Conservation (phyloP, 768 basidiomycete species). For the Termitomyces bulborhizus region DNA sequence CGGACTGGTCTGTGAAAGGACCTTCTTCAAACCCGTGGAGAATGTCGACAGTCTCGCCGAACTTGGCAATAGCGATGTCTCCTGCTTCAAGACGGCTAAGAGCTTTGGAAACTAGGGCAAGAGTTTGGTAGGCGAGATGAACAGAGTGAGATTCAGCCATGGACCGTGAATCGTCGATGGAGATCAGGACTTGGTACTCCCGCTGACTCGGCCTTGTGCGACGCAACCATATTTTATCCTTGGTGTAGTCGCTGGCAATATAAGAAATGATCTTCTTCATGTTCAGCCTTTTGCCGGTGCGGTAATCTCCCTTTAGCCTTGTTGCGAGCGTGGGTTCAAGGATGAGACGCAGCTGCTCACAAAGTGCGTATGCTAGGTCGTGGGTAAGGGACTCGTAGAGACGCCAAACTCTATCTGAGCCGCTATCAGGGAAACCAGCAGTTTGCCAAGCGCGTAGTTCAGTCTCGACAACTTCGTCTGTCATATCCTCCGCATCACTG, state of each 20-base stretch:
- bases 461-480: slow-evolving; percentile 31
- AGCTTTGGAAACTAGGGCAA: slow-evolving; percentile 88
- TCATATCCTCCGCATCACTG: slow-evolving; percentile 27
- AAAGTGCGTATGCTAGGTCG: slow-evolving; percentile 85
- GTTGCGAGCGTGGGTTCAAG: slow-evolving; percentile 94
- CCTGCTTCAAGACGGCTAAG: slow-evolving; percentile 90
- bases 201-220: slow-evolving; percentile 90
- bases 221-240: slow-evolving; percentile 98
- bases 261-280: slow-evolving; percentile 99
- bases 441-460: slow-evolving; percentile 58
- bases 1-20: slow-evolving; percentile 75
- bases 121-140: slow-evolving; percentile 90
- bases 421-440: slow-evolving; percentile 45
- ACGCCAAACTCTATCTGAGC: slow-evolving; percentile 81
- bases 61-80: slow-evolving; percentile 88
- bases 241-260: slow-evolving; percentile 98
- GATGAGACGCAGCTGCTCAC: slow-evolving; percentile 95
- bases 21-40: slow-evolving; percentile 83
- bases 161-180: slow-evolving; percentile 93
- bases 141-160: slow-evolving; percentile 93
- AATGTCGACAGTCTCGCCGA: slow-evolving; percentile 84
- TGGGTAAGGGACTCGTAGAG: slow-evolving; percentile 87
- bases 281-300: slow-evolving; percentile 94
- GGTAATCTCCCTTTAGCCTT: slow-evolving; percentile 92
- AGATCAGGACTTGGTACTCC: slow-evolving; percentile 92